These are phyloP conservation scores for Daldinia vernicosa DNA, from an alignment of 495 filamentous ascomycete species.

Conservation along the genomic window DNA sequence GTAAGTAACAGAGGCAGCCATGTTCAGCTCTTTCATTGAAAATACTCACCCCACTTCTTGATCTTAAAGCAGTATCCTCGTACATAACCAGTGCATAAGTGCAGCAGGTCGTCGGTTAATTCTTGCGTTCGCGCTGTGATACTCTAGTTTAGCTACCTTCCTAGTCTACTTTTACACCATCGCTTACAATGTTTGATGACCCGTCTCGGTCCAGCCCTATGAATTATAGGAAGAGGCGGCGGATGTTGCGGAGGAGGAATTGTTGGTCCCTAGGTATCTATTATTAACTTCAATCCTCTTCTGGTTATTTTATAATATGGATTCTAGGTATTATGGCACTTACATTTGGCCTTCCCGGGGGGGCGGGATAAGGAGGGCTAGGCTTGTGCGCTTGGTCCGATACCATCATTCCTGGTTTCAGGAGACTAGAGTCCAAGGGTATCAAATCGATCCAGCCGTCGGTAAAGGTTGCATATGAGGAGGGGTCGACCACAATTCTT, in stretches of 20 bases:
- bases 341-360: not conserved
- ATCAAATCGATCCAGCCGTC: conserved; percentile 8
- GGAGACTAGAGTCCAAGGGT: conserved; percentile 11
- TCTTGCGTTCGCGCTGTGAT: conserved; percentile 25
- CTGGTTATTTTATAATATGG: not conserved
- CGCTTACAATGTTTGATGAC: conserved; percentile 3
- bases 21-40: not conserved
- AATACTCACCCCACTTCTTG: conserved; percentile 55
- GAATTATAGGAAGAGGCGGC: not conserved
- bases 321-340: not conserved
- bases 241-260: not conserved
- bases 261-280: not conserved
- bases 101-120: conserved; percentile 54
- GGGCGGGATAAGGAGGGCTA: not conserved
- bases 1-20: not conserved
- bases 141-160: not conserved
- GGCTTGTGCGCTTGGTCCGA: conserved; percentile 17
- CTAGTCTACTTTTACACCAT: not conserved
- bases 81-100: conserved; percentile 54
- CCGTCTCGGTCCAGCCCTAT: not conserved
- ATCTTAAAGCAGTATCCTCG: conserved; percentile 59
- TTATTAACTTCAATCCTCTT: not conserved
- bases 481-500: conserved; percentile 39
- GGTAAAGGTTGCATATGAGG: conserved; percentile 30
- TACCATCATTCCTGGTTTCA: conserved; percentile 28